Evolutionary conservation across 1,284 basidiomycete species (phyloP).

Genomic region (Ceratobasidium theobromae): DNA sequence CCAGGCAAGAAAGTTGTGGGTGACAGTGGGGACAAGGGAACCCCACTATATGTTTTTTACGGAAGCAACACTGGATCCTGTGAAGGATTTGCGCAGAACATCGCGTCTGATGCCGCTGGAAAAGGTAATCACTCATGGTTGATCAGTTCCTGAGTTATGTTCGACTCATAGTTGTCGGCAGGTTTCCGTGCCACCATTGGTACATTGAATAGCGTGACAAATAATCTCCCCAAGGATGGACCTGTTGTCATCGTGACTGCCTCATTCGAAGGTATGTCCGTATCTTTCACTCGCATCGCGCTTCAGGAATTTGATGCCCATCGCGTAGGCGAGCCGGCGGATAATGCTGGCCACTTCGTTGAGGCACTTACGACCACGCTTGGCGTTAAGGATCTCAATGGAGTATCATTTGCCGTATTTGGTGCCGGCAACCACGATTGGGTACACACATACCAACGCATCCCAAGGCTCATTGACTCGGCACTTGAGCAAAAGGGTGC

Average conservation of each 20-base stretch:
- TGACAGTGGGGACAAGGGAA: not conserved
- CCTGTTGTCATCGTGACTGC: slow-evolving; percentile 55
- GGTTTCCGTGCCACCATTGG: slow-evolving; percentile 50
- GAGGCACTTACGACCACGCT: slow-evolving; percentile 44
- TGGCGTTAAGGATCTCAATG: slow-evolving; percentile 44
- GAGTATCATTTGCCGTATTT: slow-evolving; percentile 53
- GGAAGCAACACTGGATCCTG: slow-evolving; percentile 36
- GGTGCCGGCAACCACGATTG: slow-evolving; percentile 59
- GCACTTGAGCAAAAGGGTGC: slow-evolving; percentile 48
- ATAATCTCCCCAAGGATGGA: slow-evolving; percentile 50
- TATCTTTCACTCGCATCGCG: not conserved
- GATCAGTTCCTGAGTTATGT: no score
- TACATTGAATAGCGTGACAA: slow-evolving; percentile 50
- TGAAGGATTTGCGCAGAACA: slow-evolving; percentile 33
- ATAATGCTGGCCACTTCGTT: slow-evolving; percentile 54
- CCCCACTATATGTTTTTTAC: slow-evolving; percentile 30
- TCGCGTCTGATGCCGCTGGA: slow-evolving; percentile 21
- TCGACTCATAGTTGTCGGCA: no score
- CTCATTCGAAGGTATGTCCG: slow-evolving; percentile 51
- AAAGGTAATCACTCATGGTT: no score
- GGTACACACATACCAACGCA: slow-evolving; percentile 55
- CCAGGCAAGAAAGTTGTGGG: slow-evolving; percentile 16
- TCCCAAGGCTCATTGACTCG: slow-evolving; percentile 51
- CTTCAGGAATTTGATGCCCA: not conserved
- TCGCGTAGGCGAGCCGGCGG: slow-evolving; percentile 49